A percentile compares a stretch with the other conserved stretches of the same genome.
phyloP scores from a whole-genome alignment of 805 yeast species.

The Jamesozyma piceae region DNA sequence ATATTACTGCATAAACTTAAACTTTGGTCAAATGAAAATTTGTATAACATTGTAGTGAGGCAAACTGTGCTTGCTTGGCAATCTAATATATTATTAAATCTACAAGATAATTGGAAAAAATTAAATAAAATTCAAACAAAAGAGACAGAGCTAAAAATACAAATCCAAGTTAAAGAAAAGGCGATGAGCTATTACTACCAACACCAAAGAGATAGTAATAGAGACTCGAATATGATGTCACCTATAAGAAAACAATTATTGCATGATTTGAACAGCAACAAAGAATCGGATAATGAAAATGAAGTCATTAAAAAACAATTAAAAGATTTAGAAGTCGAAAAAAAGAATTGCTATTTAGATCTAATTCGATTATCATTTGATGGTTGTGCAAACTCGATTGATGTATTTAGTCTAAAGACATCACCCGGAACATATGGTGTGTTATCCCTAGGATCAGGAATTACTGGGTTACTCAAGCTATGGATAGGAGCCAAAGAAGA shows the following conservation, averaged over 20 bases:
- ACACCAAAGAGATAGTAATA: not conserved
- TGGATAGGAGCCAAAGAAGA: slow-evolving; percentile 21
- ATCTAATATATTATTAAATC: slow-evolving; percentile 50
- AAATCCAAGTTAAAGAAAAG: slow-evolving; percentile 45
- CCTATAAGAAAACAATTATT: slow-evolving; percentile 4
- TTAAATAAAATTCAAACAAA: slow-evolving; percentile 17
- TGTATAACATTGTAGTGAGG: slow-evolving; percentile 34
- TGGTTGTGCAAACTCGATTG: slow-evolving; percentile 39
- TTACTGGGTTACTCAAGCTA: slow-evolving; percentile 22
- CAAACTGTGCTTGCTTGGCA: slow-evolving; percentile 68
- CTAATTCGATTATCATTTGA: slow-evolving; percentile 38
- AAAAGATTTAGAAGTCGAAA: slow-evolving; percentile 30
- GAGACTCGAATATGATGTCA: not conserved
- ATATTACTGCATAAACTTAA: slow-evolving; percentile 40
- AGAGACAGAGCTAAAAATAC: slow-evolving; percentile 20
- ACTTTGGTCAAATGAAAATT: slow-evolving; percentile 22
- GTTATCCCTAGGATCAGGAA: slow-evolving; percentile 26
- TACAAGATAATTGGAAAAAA: slow-evolving; percentile 41
- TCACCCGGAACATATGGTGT: slow-evolving; percentile 27
- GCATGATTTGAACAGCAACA: slow-evolving; percentile 1
- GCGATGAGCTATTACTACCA: slow-evolving; percentile 12
- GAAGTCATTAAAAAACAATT: slow-evolving; percentile 22
- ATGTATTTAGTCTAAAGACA: slow-evolving; percentile 34
- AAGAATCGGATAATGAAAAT: not conserved
- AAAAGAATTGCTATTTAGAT: slow-evolving; percentile 33